Conservation (phyloP, 345 rosid genomes). For the Eucalyptus polyanthemos region DNA sequence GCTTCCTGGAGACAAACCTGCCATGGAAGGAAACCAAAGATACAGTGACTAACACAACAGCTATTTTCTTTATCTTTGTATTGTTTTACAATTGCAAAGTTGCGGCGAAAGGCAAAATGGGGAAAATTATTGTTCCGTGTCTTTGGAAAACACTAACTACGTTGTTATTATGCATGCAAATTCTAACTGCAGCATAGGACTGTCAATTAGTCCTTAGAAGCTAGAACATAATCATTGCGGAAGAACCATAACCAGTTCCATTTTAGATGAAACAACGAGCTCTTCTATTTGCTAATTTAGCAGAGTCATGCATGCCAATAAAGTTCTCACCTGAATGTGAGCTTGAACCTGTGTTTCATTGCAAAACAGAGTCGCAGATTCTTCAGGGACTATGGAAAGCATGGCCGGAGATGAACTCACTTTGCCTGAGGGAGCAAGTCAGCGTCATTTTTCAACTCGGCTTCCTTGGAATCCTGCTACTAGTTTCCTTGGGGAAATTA, state of each 20-base stretch:
- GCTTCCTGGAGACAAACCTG: background rate
- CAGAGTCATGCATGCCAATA: background rate
- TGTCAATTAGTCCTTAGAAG: background rate
- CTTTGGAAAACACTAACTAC: background rate
- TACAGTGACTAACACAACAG: background rate
- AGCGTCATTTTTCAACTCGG: constrained; percentile 31
- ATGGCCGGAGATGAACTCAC: constrained; percentile 26
- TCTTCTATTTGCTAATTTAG: background rate
- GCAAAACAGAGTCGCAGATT: constrained; percentile 17
- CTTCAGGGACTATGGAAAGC: background rate
- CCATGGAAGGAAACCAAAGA: background rate
- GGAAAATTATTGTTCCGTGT: too few species aligned
- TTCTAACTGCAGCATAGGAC: background rate
- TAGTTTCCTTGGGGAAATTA: constrained; percentile 7
- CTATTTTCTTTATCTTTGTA: background rate
- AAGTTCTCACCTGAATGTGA: background rate
- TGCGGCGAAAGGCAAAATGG: background rate
- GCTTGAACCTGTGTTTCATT: background rate
- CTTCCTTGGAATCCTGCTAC: constrained; percentile 32
- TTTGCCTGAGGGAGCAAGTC: constrained; percentile 48
- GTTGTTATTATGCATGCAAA: background rate
- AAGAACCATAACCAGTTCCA: background rate
- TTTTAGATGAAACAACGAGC: background rate
- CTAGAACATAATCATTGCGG: background rate
- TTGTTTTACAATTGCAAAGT: background rate